Percentiles rank a stretch among this genome's conserved stretches.
Conservation (phyloP, 1,284 basidiomycete genomes). For the Cryptococcus sp. region DNA sequence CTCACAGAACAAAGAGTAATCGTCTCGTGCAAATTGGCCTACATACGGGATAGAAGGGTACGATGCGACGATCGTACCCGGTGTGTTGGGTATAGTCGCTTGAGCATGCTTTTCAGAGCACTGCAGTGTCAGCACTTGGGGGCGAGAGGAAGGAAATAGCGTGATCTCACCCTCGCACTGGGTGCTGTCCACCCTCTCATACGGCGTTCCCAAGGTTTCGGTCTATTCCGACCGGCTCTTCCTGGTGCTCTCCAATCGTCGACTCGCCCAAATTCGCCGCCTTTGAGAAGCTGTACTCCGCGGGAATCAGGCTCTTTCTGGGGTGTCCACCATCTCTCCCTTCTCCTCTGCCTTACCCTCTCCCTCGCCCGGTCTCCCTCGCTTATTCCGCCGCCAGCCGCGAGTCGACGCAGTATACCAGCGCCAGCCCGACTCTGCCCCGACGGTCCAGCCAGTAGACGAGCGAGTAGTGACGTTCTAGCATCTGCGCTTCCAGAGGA, state of each 20-base stretch:
- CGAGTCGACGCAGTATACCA: constrained; percentile 1
- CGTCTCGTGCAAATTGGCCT: constrained; percentile 75
- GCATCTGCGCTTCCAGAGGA: constrained; percentile 9
- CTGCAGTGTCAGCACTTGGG: not conserved
- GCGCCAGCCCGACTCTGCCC: constrained; percentile 1
- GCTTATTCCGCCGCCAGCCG: constrained; percentile 11
- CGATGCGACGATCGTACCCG: constrained; percentile 80
- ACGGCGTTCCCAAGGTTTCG: constrained; percentile 15
- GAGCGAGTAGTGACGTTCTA: constrained; percentile 23
- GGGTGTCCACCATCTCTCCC: constrained; percentile 51
- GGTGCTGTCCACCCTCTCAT: constrained; percentile 16
- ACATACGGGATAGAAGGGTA: constrained; percentile 84
- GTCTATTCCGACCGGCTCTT: constrained; percentile 10
- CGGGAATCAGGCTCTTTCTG: constrained; percentile 67
- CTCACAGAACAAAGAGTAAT: constrained; percentile 41
- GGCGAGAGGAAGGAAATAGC: not conserved
- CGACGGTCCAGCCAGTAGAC: constrained; percentile 18
- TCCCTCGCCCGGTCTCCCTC: constrained; percentile 17
- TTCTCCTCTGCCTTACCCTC: constrained; percentile 21
- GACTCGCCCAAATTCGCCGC: constrained; percentile 80
- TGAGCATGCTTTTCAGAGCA: constrained; percentile 40
- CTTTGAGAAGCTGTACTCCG: constrained; percentile 69
- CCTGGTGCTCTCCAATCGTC: constrained; percentile 20
- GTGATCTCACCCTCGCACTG: constrained; percentile 5
- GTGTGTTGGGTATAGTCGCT: constrained; percentile 79